Base-by-base conservation (phyloP, 495 filamentous ascomycete species). In the Podospora anserina region DNA sequence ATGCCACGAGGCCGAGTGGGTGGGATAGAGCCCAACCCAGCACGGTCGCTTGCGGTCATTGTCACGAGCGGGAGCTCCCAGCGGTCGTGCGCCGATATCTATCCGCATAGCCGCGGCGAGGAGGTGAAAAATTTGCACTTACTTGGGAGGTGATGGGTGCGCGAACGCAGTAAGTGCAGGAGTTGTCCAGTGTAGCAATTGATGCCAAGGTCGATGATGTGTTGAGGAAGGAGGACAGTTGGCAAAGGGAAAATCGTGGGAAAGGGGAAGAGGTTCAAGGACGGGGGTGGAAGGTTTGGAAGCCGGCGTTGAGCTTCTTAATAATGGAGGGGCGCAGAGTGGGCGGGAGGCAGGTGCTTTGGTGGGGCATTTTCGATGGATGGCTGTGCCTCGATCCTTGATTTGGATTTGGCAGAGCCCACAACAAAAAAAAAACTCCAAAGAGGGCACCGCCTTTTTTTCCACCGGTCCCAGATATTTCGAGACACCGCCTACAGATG, bases 291-390 rank as follows among this genome's bases (percentile, higher is more conserved):
- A 55, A 54, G 32, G 66, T 55, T 64, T 65, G 23, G 58, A 68
- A 65, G 67, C 58, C 65, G 69, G 66, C 49, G 28, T 30, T 65
- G 74, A 71, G 71, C 71, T 70, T 68, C 55, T 74, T 76, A 73
- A 70, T 71, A 76, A 74, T 72, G 27, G 72, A 70, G 70, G 68
- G 68, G 70, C 68, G 60, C 53, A 59, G 69, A 69, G 53, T 69
- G 66, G 69, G 60, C 30, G 30, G 30, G 30, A 32, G 30, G 30
- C 30, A 32, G 30, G 30, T 32, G 23, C 23, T 23, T n/a, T 57
- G 61, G 67, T 67, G 65, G 63, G 66, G 67, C 23, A 23, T 23
- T 64, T 65, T 58, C 6, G 23, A 23, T 23, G 23, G 23, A 18
- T n/a, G 70, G 69, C 74, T 72, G 64, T 72, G 69, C 68, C 68